Evolutionary conservation across 2,329 filamentous ascomycete genomes (phyloP).

Genomic region (Penicillium sp.): DNA sequence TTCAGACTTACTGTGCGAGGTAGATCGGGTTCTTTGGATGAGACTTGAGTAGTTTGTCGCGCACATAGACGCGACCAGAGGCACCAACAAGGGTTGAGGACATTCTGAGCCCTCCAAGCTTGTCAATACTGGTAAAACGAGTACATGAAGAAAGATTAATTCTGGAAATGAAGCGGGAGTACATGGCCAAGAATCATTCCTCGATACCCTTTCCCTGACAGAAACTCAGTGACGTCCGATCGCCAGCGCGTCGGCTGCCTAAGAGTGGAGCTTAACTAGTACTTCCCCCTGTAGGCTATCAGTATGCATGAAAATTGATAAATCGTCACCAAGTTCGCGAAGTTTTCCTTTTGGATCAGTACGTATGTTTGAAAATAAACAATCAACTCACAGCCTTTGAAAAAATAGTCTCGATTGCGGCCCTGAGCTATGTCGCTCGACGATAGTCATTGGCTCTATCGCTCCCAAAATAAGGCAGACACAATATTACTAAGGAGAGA

Average conservation of each 20-base stretch:
- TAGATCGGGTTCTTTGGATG: slow-evolving; percentile 11
- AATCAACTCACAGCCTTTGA: not conserved
- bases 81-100: slow-evolving; percentile 14
- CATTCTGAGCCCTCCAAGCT: not conserved
- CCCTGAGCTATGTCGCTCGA: not conserved
- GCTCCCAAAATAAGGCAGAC: not conserved
- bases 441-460: not conserved
- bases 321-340: not conserved
- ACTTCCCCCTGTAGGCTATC: too few relatives aligned
- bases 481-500: not conserved
- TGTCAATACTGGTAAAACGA: not conserved
- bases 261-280: too few relatives aligned
- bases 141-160: not conserved
- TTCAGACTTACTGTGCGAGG: slow-evolving; percentile 1
- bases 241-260: too few relatives aligned
- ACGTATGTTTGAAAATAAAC: not conserved
- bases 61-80: slow-evolving; percentile 17
- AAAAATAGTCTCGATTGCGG: not conserved
- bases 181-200: not conserved
- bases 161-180: not conserved
- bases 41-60: slow-evolving; percentile 14
- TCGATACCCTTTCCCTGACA: too few relatives aligned
- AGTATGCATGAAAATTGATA: too few relatives aligned
- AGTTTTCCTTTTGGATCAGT: not conserved
- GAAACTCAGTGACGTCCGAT: too few relatives aligned